These are phyloP conservation scores for Aspergillus egyptiacus DNA, from an alignment of 495 filamentous ascomycete genomes.

Conservation along the genomic window DNA sequence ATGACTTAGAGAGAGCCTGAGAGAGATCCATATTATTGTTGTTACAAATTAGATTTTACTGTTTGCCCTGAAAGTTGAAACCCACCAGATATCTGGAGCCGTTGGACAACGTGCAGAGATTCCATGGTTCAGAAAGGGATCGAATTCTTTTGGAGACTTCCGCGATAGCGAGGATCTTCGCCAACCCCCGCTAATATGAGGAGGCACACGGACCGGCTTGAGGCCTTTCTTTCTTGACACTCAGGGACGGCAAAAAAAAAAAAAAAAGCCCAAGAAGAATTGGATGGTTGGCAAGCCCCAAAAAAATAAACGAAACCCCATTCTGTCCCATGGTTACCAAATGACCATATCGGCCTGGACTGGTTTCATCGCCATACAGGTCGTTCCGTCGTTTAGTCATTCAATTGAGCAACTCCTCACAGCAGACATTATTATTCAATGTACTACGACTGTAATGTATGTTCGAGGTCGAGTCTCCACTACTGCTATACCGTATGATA, in stretches of 20 bases:
- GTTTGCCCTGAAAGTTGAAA: conserved; percentile 2
- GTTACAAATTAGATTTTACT: too few species aligned
- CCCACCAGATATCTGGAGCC: conserved; percentile 9
- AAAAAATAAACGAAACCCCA: conserved; percentile 9
- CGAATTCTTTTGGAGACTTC: not conserved
- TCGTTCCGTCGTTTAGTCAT: not conserved
- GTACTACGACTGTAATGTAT: too few species aligned
- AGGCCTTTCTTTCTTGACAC: too few species aligned
- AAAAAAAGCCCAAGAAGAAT: too few species aligned
- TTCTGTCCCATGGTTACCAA: conserved; percentile 12
- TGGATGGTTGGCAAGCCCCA: conserved; percentile 8
- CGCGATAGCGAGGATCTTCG: not conserved
- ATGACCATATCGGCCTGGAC: not conserved
- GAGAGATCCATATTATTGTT: too few species aligned
- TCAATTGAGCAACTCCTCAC: conserved; percentile 5
- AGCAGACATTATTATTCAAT: conserved; percentile 1
- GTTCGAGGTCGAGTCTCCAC: conserved; percentile 3
- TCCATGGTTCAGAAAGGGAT: conserved; percentile 12
- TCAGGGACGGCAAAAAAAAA: conserved; percentile 17
- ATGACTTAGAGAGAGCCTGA: conserved; percentile 1
- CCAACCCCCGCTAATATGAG: conserved; percentile 6
- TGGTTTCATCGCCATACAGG: not conserved
- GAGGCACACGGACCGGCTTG: conserved; percentile 1
- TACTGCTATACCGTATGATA: conserved; percentile 23
- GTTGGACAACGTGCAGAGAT: not conserved